phyloP scores from a whole-genome alignment of 208 protist species.

The Crithidia fasciculata region DNA sequence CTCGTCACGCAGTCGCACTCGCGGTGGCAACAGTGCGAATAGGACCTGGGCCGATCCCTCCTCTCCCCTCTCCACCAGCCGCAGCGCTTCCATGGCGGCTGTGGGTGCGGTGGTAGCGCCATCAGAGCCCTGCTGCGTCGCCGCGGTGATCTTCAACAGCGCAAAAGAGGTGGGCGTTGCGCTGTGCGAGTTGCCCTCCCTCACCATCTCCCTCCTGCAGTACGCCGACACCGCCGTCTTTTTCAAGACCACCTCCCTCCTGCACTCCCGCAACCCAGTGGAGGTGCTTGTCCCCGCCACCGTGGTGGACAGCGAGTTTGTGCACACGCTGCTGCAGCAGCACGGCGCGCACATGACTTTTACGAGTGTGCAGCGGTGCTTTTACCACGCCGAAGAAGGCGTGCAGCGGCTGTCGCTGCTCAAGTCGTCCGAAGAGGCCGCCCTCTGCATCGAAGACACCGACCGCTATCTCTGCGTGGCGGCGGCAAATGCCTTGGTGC shows the following conservation, averaged over 20 bases:
- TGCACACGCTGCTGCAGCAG: slow-evolving; percentile 64
- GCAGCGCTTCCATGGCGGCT: neutral
- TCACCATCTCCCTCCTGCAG: slow-evolving; percentile 72
- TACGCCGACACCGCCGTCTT: slow-evolving; percentile 78
- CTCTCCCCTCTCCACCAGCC: slow-evolving; percentile 2
- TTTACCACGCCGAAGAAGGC: slow-evolving; percentile 71
- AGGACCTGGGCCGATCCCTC: neutral
- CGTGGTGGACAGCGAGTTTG: slow-evolving; percentile 51
- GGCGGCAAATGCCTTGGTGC: slow-evolving; percentile 74
- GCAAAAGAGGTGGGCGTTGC: slow-evolving; percentile 78
- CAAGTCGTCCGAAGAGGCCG: slow-evolving; percentile 44
- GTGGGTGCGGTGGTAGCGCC: slow-evolving; percentile 4
- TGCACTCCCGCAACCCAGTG: slow-evolving; percentile 73
- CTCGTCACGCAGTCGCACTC: neutral
- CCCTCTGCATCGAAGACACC: slow-evolving; percentile 51
- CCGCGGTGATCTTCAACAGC: slow-evolving; percentile 77
- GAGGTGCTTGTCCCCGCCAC: slow-evolving; percentile 79
- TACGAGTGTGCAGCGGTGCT: slow-evolving; percentile 75
- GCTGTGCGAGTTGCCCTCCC: slow-evolving; percentile 60
- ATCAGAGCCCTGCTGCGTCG: slow-evolving; percentile 55
- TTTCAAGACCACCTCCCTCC: slow-evolving; percentile 69
- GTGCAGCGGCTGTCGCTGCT: slow-evolving; percentile 63
- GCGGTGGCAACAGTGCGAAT: too few species aligned
- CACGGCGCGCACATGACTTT: slow-evolving; percentile 68
- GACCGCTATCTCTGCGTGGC: slow-evolving; percentile 85